Evolutionary conservation across 345 rosid genomes (phyloP), one percentile per base, ranked within the genome.

Genomic region (Stellera chamaejasme): DNA sequence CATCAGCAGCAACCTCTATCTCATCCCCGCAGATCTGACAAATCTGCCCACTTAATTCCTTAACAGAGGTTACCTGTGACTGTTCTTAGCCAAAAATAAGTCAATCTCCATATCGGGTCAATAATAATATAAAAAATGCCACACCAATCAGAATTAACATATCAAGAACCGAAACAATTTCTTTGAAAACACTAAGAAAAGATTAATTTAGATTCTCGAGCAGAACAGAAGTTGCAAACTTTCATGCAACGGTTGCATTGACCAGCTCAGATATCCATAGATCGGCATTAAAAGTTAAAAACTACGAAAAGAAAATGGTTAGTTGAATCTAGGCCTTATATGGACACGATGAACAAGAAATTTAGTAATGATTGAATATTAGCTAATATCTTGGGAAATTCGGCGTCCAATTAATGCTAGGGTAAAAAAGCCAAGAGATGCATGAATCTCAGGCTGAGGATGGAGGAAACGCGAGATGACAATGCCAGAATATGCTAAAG

Each of bases 21-120:
- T 87, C 94, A 74, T 90, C 97, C 26, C 89, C 89, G 69, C 97
- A 90, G 66, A 90, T 90, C 82, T 87, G 94, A 69, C 97, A 90
- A 64, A 75, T 76, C 63, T 85, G 91, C 45, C 89, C 94, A 32
- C 82, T 82, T 52, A 82, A 42, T 58, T 87, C 91, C 66, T 71
- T 68, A 68, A 85, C 83, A 54, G 87, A 78, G 13, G 84, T 79
- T 25, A 79, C 81, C 94, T 90, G 84, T 54, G 62, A 60, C 25
- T 48, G 28, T 45, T 6, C 58, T 12, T 50, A 62, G 9, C 57
- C 45, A 41, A 13, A 11, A 53, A 50, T 53, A 63, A 25, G 41
- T 65, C 69, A 61, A 62, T 43, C 14, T 42, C 15, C 15, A 36
- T 3, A 55, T 10, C 48, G 27, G 32, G 54, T 50, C 50, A 48